Evolutionary conservation across 257 asterid genomes (phyloP), one percentile per base, ranked within the genome.

Genomic region (Nicotiana tomentosiformis): DNA sequence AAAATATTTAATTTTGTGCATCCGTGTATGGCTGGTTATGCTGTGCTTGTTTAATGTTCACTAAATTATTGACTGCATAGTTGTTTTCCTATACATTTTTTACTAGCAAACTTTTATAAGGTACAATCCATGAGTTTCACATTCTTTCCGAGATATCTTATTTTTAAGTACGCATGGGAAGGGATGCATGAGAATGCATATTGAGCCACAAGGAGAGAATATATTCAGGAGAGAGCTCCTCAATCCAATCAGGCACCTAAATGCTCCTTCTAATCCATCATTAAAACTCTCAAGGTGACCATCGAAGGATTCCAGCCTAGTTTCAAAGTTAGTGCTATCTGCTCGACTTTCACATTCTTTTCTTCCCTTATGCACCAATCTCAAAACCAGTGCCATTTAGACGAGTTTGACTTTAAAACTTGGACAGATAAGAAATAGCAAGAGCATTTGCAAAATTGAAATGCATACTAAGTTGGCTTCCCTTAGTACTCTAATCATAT

Each of bases 181-280:
- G 23, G 61, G 49, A 46, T 15, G 2, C 39, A n/a, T 46, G 46
- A 49, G 61, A 72, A 46, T 3, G 14, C 60, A 72, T 23, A 72
- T 23, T 23, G 37, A 72, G 46, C 20, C 32, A 46, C 20, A 72
- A 46, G 79, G 37, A 46, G 79, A 84, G 77, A 88, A 30, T 11
- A 84, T 70, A 81, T 84, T 85, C 61, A 86, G 85, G 26, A 88
- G 74, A 35, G 81, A 79, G 20, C 74, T 77, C 61, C 89, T 84
- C n/a, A 83, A 82, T 82, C 83, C 82, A 30, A 88, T 81, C 78
- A 83, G 57, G 83, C 86, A 81, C 84, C 87, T 83, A 80, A 82
- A 88, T 51, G 83, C 49, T 33, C 77, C 77, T 82, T 87, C 87
- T 61, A 83, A 81, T 66, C 65, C 82, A 81, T 82, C 81, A 69